Conservation (phyloP, 2,329 filamentous ascomycete species). For the Aspergillus neoniger region DNA sequence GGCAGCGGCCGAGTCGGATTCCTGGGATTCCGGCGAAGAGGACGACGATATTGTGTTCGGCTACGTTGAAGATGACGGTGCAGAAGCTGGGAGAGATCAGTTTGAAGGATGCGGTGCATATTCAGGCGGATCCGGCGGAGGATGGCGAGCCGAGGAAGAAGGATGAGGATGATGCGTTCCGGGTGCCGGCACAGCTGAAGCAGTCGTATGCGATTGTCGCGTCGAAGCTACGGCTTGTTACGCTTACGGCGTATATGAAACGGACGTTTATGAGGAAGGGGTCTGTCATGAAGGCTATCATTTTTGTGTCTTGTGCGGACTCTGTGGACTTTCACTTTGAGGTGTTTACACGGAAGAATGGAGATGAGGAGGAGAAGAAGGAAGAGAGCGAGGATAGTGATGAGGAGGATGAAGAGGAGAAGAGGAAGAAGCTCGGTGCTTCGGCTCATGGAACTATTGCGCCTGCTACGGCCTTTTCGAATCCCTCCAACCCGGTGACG, state of each 20-base stretch:
- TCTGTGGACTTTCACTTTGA: slow-evolving; percentile 97
- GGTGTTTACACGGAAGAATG: slow-evolving; percentile 60
- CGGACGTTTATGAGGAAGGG: slow-evolving; percentile 84
- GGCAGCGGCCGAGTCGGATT: slow-evolving; percentile 63
- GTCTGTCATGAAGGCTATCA: slow-evolving; percentile 92
- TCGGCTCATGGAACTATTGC: slow-evolving; percentile 49
- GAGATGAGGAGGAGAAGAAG: slow-evolving; percentile 25
- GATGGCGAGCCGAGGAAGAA: slow-evolving; percentile 55
- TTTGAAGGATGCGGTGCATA: slow-evolving; percentile 85
- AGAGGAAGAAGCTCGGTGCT: slow-evolving; percentile 27
- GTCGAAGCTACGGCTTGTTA: slow-evolving; percentile 86
- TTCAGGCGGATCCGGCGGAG: slow-evolving; percentile 66
- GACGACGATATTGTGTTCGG: slow-evolving; percentile 89
- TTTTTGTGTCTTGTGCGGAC: slow-evolving; percentile 96
- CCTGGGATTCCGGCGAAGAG: slow-evolving; percentile 70
- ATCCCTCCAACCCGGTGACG: slow-evolving; percentile 73
- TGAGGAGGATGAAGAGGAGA: slow-evolving; percentile 28
- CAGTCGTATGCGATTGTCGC: slow-evolving; percentile 87
- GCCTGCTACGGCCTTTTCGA: slow-evolving; percentile 71
- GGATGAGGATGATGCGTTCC: slow-evolving; percentile 63
- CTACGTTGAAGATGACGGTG: slow-evolving; percentile 97
- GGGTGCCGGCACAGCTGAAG: slow-evolving; percentile 88
- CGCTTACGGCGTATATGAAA: slow-evolving; percentile 79
- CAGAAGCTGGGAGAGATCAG: slow-evolving; percentile 93
- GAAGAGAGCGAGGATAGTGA: slow-evolving; percentile 20